Percentiles rank a stretch among this genome's conserved stretches.
Conservation (phyloP, 2,329 filamentous ascomycete genomes). For the Botrytis medusae region DNA sequence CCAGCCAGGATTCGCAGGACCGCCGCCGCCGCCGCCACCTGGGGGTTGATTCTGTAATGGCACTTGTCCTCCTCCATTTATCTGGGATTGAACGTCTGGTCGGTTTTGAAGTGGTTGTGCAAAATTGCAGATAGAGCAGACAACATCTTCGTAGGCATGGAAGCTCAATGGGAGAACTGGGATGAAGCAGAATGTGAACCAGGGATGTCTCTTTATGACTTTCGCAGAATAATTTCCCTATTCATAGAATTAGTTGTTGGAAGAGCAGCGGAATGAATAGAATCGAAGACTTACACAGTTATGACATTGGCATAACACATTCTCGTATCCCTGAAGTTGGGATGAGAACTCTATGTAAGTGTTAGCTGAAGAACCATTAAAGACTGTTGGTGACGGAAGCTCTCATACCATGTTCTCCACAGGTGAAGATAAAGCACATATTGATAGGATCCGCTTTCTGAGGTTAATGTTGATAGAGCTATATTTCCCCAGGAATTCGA, state of each 20-base stretch:
- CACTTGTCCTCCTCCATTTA: constrained; percentile 33
- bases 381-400: neutral
- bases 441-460: constrained; percentile 9
- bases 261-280: neutral
- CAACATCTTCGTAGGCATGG: constrained; percentile 66
- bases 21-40: constrained; percentile 17
- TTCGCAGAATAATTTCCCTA: constrained; percentile 59
- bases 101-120: constrained; percentile 59
- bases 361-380: constrained; percentile 24
- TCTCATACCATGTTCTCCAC: constrained; percentile 40
- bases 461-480: constrained; percentile 6
- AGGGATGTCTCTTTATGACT: constrained; percentile 64
- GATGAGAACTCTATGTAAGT: constrained; percentile 37
- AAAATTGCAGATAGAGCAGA: constrained; percentile 75
- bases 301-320: constrained; percentile 61
- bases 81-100: constrained; percentile 37
- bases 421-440: constrained; percentile 30
- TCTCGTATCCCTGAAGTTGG: constrained; percentile 55
- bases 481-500: constrained; percentile 10
- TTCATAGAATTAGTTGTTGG: neutral
- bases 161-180: constrained; percentile 71
- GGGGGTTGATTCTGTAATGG: constrained; percentile 31
- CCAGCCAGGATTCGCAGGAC: constrained; percentile 32
- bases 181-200: constrained; percentile 80
- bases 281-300: constrained; percentile 50